Conservation (phyloP, 257 asterid species). For the Perilla frutescens region DNA sequence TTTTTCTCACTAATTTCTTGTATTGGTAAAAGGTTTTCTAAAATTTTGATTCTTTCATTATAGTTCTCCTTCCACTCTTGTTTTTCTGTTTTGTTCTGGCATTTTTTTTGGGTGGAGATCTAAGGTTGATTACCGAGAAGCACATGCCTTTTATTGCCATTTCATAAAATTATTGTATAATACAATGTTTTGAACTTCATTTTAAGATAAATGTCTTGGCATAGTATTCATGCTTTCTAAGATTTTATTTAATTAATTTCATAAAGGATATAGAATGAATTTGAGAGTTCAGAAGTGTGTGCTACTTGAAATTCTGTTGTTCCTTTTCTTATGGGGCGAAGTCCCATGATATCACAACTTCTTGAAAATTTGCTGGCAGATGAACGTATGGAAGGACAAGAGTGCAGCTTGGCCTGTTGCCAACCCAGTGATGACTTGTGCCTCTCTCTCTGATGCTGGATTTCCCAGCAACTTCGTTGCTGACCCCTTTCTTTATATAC, state of each 20-base stretch:
- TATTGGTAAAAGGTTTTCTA: neutral
- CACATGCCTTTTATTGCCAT: neutral
- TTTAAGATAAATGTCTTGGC: neutral
- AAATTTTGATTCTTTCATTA: neutral
- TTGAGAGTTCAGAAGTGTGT: neutral
- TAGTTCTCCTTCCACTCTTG: neutral
- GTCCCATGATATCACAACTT: neutral
- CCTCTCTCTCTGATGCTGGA: slow-evolving; percentile 83
- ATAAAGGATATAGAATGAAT: neutral
- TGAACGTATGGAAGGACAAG: slow-evolving; percentile 67
- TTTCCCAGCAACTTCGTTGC: slow-evolving; percentile 94
- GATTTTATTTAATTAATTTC: too few relatives aligned
- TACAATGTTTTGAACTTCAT: neutral
- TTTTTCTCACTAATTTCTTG: neutral
- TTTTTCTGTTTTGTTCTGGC: neutral
- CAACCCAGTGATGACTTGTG: slow-evolving; percentile 91
- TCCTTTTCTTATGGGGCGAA: neutral
- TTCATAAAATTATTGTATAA: neutral
- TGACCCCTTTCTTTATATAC: slow-evolving; percentile 80
- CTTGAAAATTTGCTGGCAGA: slow-evolving; percentile 51
- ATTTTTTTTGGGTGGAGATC: too few relatives aligned
- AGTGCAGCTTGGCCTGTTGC: slow-evolving; percentile 97
- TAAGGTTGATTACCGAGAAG: neutral
- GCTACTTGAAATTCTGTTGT: neutral
- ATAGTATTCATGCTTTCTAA: neutral